Base-by-base conservation (phyloP, 2,329 filamentous ascomycete genomes). In the Nemania abortiva region DNA sequence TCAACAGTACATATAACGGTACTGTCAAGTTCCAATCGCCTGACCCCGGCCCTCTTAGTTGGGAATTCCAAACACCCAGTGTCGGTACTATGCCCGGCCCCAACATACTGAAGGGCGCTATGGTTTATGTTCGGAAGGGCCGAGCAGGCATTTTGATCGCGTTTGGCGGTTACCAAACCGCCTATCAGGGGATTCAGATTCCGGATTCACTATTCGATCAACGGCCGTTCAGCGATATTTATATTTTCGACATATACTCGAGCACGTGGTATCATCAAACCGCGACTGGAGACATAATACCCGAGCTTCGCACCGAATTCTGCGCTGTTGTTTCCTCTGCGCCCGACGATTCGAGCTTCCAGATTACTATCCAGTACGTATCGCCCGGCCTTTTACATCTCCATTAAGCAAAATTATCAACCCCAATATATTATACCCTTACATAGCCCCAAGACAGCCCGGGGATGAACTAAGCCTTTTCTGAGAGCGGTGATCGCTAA, bases 261-360 rank as follows among this genome's bases (percentile, higher is more conserved):
- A 71, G 66, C 11, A 66, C 63, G 1, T 74, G 72, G 70, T 74
- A 71, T 22, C 62, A 55, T 6, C 72, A 74, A 24, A 55, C 64
- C 3, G 69, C 72, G 15, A 69, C 69, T 1, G 72, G 70, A 2
- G 65, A 70, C 24, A 27, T 27, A 11, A 29, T 73, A 6, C 70
- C 70, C 7, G 54, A 57, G 3, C 69, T 49, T 39, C 72, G 69
- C 18, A 42, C 62, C 18, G 70, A 72, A n/a, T 72, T 71, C 57
- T 74, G 69, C n/a, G 69, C 70, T 9, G 66, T 63, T 7, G 72
- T 71, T n/a, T 74, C 72, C 6, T 53, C 69, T 20, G 66, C 70
- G 22, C 70, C 70, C 3, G 72, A 73, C 20, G 70, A 74, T 53
- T 74, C 72, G 11, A 73, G 72, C 63, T 74, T 74, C 55, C 72